These are phyloP conservation scores for Tricladium varicosporioides DNA, from an alignment of 2,329 filamentous ascomycete genomes.

Conservation along the genomic window DNA sequence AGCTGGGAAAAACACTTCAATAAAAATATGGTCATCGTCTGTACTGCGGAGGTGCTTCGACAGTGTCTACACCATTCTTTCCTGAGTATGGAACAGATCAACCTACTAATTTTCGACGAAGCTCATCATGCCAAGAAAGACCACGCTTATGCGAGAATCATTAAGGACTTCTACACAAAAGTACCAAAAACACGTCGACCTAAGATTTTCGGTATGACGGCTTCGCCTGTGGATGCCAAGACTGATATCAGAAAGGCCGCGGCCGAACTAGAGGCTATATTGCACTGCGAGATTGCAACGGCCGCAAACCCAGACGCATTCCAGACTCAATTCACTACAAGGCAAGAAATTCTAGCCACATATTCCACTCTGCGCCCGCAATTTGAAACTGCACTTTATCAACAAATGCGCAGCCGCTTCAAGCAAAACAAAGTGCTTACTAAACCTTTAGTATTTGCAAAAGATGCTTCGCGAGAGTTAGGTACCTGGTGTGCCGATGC, in stretches of 20 bases:
- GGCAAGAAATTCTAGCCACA: constrained; percentile 56
- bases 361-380: constrained; percentile 47
- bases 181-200: constrained; percentile 44
- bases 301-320: constrained; percentile 59
- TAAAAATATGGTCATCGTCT: constrained; percentile 81
- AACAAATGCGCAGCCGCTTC: constrained; percentile 51
- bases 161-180: constrained; percentile 75
- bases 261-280: constrained; percentile 68
- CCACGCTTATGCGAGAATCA: constrained; percentile 85
- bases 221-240: constrained; percentile 86
- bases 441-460: constrained; percentile 48
- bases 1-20: constrained; percentile 58
- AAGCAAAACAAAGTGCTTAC: constrained; percentile 42
- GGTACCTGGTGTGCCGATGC: constrained; percentile 84
- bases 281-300: constrained; percentile 83
- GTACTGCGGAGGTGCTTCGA: constrained; percentile 83
- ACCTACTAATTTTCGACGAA: constrained; percentile 91
- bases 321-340: constrained; percentile 57
- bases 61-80: constrained; percentile 77
- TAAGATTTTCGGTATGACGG: constrained; percentile 92
- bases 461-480: constrained; percentile 60
- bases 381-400: constrained; percentile 64
- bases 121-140: constrained; percentile 95
- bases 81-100: constrained; percentile 78
- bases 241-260: constrained; percentile 70